Conservation (phyloP, 768 basidiomycete species). For the Calocybe cyanea region DNA sequence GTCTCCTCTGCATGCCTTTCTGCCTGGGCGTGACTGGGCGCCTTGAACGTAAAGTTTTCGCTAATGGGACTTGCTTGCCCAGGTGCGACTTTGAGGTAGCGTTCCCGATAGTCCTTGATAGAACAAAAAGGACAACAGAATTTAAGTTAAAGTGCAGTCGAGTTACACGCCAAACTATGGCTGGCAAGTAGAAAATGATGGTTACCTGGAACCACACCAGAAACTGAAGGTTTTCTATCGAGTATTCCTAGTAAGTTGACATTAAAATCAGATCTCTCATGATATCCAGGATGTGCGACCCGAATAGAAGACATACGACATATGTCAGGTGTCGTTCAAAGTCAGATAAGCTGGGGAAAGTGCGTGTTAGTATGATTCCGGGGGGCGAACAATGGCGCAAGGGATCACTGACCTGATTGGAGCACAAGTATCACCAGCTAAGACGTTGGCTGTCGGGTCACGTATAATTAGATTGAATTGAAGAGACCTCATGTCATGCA, state of each 20-base stretch:
- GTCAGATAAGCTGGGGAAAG: constrained; percentile 24
- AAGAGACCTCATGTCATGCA: constrained; percentile 1
- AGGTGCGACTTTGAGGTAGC: constrained; percentile 27
- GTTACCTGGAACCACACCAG: constrained; percentile 30
- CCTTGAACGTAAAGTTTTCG: constrained; percentile 19
- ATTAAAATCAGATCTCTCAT: constrained; percentile 20
- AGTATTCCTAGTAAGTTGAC: constrained; percentile 23
- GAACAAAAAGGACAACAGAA: not conserved
- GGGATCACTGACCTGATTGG: constrained; percentile 27
- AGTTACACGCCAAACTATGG: constrained; percentile 5
- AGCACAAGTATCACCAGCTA: constrained; percentile 35
- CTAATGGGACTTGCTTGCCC: constrained; percentile 18
- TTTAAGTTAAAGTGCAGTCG: not conserved
- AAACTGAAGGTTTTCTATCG: constrained; percentile 31
- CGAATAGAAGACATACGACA: constrained; percentile 21
- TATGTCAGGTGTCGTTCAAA: constrained; percentile 24
- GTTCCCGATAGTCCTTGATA: constrained; percentile 31
- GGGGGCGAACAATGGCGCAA: not conserved
- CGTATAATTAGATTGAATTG: constrained; percentile 10
- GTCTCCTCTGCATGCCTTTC: constrained; percentile 12
- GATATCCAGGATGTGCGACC: too few species aligned
- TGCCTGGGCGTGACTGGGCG: constrained; percentile 6
- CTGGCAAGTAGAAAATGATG: constrained; percentile 5
- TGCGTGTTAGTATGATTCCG: not conserved
- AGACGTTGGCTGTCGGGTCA: constrained; percentile 22